A percentile compares a stretch with the other conserved stretches of the same genome.
Evolutionary conservation across 1,139 yeast genomes (phyloP).

Genomic region (Yamadazyma atmosphaerica): DNA sequence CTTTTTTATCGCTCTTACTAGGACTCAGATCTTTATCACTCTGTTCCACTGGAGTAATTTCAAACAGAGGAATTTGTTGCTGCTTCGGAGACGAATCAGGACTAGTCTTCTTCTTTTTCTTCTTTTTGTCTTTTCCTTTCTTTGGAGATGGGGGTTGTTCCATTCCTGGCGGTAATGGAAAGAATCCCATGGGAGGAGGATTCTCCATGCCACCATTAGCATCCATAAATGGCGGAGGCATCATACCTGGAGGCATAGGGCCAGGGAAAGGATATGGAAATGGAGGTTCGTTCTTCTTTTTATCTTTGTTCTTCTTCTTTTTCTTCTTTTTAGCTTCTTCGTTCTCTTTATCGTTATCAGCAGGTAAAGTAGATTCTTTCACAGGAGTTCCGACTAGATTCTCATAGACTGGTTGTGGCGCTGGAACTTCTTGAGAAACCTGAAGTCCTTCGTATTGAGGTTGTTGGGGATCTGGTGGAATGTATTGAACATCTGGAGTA

Average conservation of each 20-base stretch:
- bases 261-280: constrained; percentile 18
- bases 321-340: constrained; percentile 16
- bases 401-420: neutral
- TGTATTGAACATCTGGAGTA: neutral
- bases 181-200: constrained; percentile 18
- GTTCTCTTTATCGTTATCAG: constrained; percentile 16
- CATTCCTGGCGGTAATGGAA: constrained; percentile 19
- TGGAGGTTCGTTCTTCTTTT: constrained; percentile 10
- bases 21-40: neutral
- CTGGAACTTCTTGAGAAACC: constrained; percentile 1
- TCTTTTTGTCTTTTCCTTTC: constrained; percentile 13
- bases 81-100: constrained; percentile 13
- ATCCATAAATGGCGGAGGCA: constrained; percentile 16
- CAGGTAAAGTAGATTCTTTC: constrained; percentile 3
- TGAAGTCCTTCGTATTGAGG: neutral
- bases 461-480: neutral
- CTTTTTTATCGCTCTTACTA: neutral
- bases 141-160: constrained; percentile 14
- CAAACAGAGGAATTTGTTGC: constrained; percentile 12
- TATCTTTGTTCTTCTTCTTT: constrained; percentile 16
- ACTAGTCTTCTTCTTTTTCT: constrained; percentile 15
- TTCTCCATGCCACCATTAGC: constrained; percentile 13
- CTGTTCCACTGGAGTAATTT: constrained; percentile 13
- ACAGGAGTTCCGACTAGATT: neutral
- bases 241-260: constrained; percentile 18